Evolutionary conservation across 1,139 yeast genomes (phyloP).

Genomic region (Pichia sp.): DNA sequence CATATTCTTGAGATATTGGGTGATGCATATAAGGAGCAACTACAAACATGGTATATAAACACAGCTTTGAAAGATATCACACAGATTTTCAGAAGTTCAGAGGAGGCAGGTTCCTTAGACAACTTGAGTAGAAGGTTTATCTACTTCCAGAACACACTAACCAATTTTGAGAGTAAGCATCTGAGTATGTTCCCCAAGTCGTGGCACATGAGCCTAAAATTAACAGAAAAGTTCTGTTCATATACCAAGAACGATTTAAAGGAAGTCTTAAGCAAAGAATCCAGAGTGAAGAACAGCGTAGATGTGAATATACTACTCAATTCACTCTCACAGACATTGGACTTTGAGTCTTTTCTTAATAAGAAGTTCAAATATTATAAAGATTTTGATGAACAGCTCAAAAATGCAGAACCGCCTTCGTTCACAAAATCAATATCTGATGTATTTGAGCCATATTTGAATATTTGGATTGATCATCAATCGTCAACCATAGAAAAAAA

Average conservation of each 20-base stretch:
- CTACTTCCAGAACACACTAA: conserved; percentile 67
- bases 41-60: conserved; percentile 72
- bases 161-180: conserved; percentile 51
- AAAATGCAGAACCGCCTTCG: conserved; percentile 29
- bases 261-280: conserved; percentile 37
- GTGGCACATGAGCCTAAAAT: conserved; percentile 67
- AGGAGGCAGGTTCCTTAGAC: conserved; percentile 93
- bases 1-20: conserved; percentile 67
- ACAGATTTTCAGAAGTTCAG: conserved; percentile 67
- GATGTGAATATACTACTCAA: conserved; percentile 58
- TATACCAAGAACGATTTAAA: conserved; percentile 65
- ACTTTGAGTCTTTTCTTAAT: conserved; percentile 73
- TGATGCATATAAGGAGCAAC: conserved; percentile 52
- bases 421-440: conserved; percentile 57
- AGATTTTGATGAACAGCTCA: conserved; percentile 24
- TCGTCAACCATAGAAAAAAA: conserved; percentile 59
- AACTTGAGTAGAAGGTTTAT: conserved; percentile 77
- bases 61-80: conserved; percentile 69
- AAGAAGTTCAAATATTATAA: conserved; percentile 43
- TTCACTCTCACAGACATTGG: conserved; percentile 60
- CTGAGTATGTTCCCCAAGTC: conserved; percentile 55
- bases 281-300: conserved; percentile 30
- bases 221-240: conserved; percentile 62
- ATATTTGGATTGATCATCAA: conserved; percentile 86
- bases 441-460: conserved; percentile 80